Evolutionary conservation across 805 yeast species (phyloP), one percentile per base, ranked within the genome.

Genomic region (Zygosaccharomyces bisporus): DNA sequence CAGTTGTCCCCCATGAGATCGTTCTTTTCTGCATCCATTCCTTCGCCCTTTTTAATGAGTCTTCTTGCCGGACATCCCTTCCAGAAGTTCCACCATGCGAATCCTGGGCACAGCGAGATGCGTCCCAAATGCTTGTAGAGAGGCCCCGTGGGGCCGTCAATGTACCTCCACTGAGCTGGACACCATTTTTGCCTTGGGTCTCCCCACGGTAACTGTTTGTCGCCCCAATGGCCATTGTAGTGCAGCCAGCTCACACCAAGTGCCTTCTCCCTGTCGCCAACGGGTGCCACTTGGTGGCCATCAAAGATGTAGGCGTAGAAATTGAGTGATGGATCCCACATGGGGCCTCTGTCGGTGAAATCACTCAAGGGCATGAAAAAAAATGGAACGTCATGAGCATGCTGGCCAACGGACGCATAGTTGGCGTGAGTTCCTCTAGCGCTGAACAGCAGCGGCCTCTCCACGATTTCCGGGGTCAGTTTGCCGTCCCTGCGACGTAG

Each of bases 391-490:
- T 91, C 99, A 62, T 90, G 98, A 0, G 96, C 81, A 61, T 91
- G 96, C 59, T 90, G 95, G 0, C 99, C 99, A 0, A 85, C 90
- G n/a, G 93, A 78, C 0, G 93, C 95, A 61, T 91, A 91, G 64
- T 93, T 91, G 14, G 98, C 98, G 67, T 91, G 99, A 0, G 99
- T 91, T 0, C 99, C 99, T 50, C 96, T 73, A 0, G 97, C 96
- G 16, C 93, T 79, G 63, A 86, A 93, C 0, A 93, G 76, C 16
- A 89, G 74, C 0, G 98, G 97, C 53, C 85, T 72, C 39, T 53
- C 41, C 14, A 61, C 51, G 9, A 61, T 47, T 58, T 88, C 95
- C 41, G 89, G 67, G 17, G 86, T 83, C 59, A 83, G 85, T 52
- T 76, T 75, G 56, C 84, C 91, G 0, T 95, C 95, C 13, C 88